These are phyloP conservation scores for Microdochium trichocladiopsis DNA, from an alignment of 2,329 filamentous ascomycete genomes.

Conservation along the genomic window DNA sequence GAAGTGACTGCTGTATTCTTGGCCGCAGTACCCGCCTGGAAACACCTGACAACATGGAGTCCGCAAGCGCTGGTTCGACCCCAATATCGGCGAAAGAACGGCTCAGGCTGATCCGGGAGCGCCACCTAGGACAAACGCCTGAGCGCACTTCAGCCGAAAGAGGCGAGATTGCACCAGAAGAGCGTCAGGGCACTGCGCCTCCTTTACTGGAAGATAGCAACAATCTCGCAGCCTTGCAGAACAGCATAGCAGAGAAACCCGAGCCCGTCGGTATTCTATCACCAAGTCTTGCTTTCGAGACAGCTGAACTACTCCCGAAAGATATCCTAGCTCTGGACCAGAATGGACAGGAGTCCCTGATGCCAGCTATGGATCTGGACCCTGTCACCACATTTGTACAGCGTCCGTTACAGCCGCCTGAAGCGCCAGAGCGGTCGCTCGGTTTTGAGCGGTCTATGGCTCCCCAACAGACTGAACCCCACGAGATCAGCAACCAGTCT, in stretches of 20 bases:
- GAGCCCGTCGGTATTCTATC: neutral
- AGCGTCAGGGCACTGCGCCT: neutral
- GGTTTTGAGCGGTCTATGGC: neutral
- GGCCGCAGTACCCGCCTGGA: slow-evolving; percentile 1
- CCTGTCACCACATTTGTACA: neutral
- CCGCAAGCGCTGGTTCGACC: slow-evolving; percentile 4
- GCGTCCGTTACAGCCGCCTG: neutral
- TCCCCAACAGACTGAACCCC: neutral
- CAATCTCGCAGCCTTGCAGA: neutral
- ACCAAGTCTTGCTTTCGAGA: neutral
- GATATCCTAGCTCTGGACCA: neutral
- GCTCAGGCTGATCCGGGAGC: slow-evolving; percentile 13
- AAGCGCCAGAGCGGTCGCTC: neutral
- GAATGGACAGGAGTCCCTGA: neutral
- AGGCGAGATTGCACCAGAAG: neutral
- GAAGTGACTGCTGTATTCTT: neutral
- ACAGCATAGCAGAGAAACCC: neutral
- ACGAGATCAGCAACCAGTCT: neutral
- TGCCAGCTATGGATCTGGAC: neutral
- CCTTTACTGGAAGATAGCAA: neutral
- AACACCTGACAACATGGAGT: slow-evolving; percentile 12
- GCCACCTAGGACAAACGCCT: slow-evolving; percentile 6
- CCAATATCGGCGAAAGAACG: slow-evolving; percentile 15
- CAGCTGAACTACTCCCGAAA: neutral
- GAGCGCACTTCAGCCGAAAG: neutral